Base-by-base conservation (phyloP, 345 rosid species). In the Triadica sebifera region DNA sequence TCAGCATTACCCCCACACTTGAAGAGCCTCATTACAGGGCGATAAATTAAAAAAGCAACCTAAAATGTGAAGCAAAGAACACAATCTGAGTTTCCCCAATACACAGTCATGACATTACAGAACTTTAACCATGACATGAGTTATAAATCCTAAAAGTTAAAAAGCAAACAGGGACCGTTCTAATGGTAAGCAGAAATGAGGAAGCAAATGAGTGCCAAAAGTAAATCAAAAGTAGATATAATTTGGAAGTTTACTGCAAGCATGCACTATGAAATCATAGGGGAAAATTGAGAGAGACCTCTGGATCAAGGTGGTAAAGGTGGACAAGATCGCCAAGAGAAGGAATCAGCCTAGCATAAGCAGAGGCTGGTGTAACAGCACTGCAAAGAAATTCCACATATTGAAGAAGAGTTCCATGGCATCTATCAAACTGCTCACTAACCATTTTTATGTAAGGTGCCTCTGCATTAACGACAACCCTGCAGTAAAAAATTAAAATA, bases 371-470 rank as follows among this genome's bases (percentile, higher is more conserved):
- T 22, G 88, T 84, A 71, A 96, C 80, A 43, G 97, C 97, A 78
- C 92, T 85, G 61, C 89, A 86, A 66, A 96, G 98, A 76, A 93
- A 96, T 77, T 96, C 99, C 69, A 93, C 98, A 75, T 88, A 96
- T 73, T 96, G 99, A 77, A 96, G 99, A 79, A 96, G 99, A 81
- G 97, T 88, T 65, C 98, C 98, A 84, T 96, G 99, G 78, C 97
- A 90, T 81, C 99, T 88, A 80, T 96, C 99, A 78, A 96, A 96
- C 80, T 96, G 95, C 80, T 96, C 98, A 67, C 98, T 88, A 69
- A 96, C 99, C 99, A 96, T 96, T 87, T 96, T 96, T 77, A 93
- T 92, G 75, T 96, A 93, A 29, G 98, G 97, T 49, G 97, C 98
- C 79, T 89, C 93, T 49, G 98, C 92, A 81, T 87, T 91, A 79